Conservation (phyloP, 306 rosid species). For the Corylus heterophylla region DNA sequence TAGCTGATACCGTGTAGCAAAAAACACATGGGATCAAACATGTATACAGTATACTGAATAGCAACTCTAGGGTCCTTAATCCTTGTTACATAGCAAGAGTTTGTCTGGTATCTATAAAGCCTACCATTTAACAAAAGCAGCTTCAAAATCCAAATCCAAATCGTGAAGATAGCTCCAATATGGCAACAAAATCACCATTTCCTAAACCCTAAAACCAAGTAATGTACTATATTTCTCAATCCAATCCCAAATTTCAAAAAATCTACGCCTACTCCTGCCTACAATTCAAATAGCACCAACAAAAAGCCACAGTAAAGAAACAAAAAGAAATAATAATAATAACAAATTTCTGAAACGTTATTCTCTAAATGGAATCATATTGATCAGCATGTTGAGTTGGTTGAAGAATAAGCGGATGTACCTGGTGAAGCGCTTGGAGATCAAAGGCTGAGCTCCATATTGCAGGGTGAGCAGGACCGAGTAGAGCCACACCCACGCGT, state of each 20-base stretch:
- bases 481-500: conserved; percentile 53
- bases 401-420: conserved; percentile 14
- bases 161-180: neutral
- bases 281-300: neutral
- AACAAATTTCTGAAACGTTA: neutral
- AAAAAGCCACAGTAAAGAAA: neutral
- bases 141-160: neutral
- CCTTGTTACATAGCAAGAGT: neutral
- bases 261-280: neutral
- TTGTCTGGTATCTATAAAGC: neutral
- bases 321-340: too few relatives aligned
- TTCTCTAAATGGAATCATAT: neutral
- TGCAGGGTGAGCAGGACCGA: conserved; percentile 84
- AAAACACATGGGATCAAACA: neutral
- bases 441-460: conserved; percentile 94
- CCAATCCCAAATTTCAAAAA: neutral
- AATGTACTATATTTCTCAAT: neutral
- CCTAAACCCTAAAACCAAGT: neutral
- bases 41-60: neutral
- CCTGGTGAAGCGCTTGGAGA: conserved; percentile 85
- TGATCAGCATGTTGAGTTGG: neutral
- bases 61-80: neutral
- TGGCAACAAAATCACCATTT: neutral
- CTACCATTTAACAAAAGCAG: neutral
- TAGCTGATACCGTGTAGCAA: neutral